These are phyloP conservation scores for Alternaria incomplexa DNA, from an alignment of 2,329 filamentous ascomycete species.

Conservation along the genomic window DNA sequence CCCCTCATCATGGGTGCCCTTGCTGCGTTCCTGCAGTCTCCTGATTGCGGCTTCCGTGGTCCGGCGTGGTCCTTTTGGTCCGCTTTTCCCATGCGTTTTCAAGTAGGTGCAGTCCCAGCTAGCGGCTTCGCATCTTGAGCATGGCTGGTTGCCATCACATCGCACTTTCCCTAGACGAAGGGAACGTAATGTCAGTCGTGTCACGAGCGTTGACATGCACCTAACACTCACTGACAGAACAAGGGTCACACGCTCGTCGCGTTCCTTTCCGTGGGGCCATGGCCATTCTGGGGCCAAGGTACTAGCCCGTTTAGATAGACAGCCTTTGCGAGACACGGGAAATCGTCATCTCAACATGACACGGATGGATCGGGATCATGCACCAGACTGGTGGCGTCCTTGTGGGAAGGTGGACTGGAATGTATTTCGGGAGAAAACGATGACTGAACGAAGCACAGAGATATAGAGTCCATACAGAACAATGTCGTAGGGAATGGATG, in stretches of 20 bases:
- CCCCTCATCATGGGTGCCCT: constrained; percentile 26
- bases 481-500: constrained; percentile 26
- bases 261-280: constrained; percentile 45
- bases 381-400: constrained; percentile 4
- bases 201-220: background rate
- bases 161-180: constrained; percentile 31
- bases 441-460: constrained; percentile 5
- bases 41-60: constrained; percentile 45
- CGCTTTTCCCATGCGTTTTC: constrained; percentile 46
- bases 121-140: constrained; percentile 40
- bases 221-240: constrained; percentile 33
- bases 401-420: constrained; percentile 11
- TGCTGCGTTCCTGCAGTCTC: constrained; percentile 40
- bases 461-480: constrained; percentile 9
- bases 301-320: constrained; percentile 19
- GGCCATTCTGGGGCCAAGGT: constrained; percentile 27
- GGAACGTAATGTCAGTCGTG: background rate
- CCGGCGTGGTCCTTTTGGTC: constrained; percentile 43
- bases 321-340: constrained; percentile 24
- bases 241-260: constrained; percentile 45
- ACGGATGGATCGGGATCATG: constrained; percentile 12
- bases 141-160: constrained; percentile 44
- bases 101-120: constrained; percentile 48
- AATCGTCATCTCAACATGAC: constrained; percentile 29
- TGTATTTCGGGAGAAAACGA: constrained; percentile 16